Evolutionary conservation across 805 yeast species (phyloP), one percentile per base, ranked within the genome.

Genomic region (Yamadazyma insecticola): DNA sequence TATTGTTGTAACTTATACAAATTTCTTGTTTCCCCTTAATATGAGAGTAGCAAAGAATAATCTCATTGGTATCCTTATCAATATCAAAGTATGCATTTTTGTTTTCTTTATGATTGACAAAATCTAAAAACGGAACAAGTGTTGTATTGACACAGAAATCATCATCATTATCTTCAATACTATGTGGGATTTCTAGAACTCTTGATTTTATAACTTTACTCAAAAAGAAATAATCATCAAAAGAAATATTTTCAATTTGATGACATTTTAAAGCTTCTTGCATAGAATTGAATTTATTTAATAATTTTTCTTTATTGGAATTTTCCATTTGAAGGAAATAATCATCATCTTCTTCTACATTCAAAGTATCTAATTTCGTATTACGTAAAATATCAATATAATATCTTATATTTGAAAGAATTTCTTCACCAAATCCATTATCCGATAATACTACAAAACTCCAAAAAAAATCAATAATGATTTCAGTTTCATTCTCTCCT

Each of bases 81-180:
- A 78, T 79, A 24, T 71, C 90, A 53, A 79, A 81, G 41, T 60
- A 67, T 0, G 82, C 73, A 50, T 77, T 78, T 27, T 60, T 56
- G 16, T 43, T 23, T 13, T 49, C 52, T 1, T 30, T 25, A 48
- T 81, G 90, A 48, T 81, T 81, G 5, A 72, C 82, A 62, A 74
- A 81, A 51, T 81, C 90, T 18, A 81, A 44, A 1, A 78, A 37
- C 1, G 90, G 88, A 1, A 81, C 84, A 33, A 81, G 49, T 0
- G 84, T 70, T 0, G 77, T 64, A 29, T 72, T 69, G 4, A 50
- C 44, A 18, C 35, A 35, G 31, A 41, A 51, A 24, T 55, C 41
- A 42, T 68, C 47, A 67, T 68, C 23, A 67, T 25, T 26, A 61
- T 89, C 95, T 1, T 38, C 45, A 3, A 41, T 44, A 2, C 37